Conservation (phyloP, 805 yeast species). For the Myxozyma udenii region DNA sequence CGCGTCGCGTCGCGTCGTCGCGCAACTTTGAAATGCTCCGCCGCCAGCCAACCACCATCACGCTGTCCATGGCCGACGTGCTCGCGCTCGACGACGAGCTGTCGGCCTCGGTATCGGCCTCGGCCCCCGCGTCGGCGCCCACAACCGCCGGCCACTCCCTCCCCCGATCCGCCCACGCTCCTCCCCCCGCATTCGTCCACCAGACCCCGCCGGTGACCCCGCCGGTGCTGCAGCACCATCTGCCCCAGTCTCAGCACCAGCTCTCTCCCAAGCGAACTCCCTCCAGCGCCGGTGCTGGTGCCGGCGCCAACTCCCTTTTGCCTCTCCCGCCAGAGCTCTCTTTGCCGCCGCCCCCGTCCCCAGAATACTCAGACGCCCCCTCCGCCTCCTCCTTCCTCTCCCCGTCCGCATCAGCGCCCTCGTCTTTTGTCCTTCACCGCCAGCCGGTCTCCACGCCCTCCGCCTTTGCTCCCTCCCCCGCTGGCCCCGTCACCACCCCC, state of each 20-base stretch:
- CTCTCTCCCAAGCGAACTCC: background rate
- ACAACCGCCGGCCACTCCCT: no score
- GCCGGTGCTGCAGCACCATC: conserved; percentile 1
- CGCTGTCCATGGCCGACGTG: conserved; percentile 26
- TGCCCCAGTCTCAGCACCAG: conserved; percentile 5
- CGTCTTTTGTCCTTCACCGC: no score
- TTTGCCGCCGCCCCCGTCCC: conserved; percentile 1
- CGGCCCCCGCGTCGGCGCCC: background rate
- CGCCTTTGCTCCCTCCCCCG: no score
- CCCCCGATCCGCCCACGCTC: background rate
- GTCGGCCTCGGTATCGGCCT: background rate
- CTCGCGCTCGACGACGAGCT: conserved; percentile 28
- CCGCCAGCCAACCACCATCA: conserved; percentile 26
- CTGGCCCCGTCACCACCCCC: no score
- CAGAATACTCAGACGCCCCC: no score
- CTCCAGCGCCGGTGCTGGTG: no score
- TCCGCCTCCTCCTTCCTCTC: no score
- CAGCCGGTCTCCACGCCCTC: no score
- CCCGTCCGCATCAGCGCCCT: no score
- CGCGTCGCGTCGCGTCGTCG: background rate
- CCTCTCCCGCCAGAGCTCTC: no score
- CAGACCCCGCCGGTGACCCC: background rate
- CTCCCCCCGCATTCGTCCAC: background rate
- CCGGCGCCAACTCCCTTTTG: no score
- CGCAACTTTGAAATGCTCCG: conserved; percentile 14